Evolutionary conservation across 2,329 filamentous ascomycete species (phyloP), one percentile per base, ranked within the genome.

Genomic region (Curvularia eragrostidis): DNA sequence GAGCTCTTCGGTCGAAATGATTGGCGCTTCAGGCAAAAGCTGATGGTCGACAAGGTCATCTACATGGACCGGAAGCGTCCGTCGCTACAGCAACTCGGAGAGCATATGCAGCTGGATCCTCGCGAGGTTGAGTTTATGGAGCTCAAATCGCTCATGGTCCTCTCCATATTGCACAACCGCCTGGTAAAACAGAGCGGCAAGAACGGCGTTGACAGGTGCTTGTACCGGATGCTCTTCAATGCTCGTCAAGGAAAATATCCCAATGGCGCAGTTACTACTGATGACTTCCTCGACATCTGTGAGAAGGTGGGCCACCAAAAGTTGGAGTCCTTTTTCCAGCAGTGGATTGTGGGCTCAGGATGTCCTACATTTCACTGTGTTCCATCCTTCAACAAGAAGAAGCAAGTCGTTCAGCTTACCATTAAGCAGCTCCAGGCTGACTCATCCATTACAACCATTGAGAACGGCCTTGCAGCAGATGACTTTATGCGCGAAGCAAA

Each of bases 301-400:
- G 95, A 99, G 76, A 95, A 95, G 75, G 86, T 93, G 36, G 91
- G 91, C 12, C 91, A 95, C 69, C 89, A 90, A 59, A 91, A 91
- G 73, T 85, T 97, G 0, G 95, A 99, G 61, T 84, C 87, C 0
- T 98, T 99, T 74, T 98, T 96, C 84, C 87, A 89, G 42, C 94
- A 99, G 73, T 99, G 94, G 94, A 86, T 99, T 0, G 86, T 89
- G 62, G 89, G 91, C 10, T 89, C 92, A 15, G 96, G 96, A 0
- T 98, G 93, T 68, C 95, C 96, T 0, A 86, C 88, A 41, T 96
- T 99, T 67, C 84, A 89, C 48, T 91, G 96, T 48, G 90, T 88
- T 38, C 93, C 97, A 65, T 86, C 89, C 18, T 99, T 99, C 79
- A 99, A 99, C 74, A 98, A 98, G 81, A 99, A 99, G 80, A 91